These are phyloP conservation scores for Cercospora beticola DNA, from an alignment of 2,329 filamentous ascomycete species.

Conservation along the genomic window DNA sequence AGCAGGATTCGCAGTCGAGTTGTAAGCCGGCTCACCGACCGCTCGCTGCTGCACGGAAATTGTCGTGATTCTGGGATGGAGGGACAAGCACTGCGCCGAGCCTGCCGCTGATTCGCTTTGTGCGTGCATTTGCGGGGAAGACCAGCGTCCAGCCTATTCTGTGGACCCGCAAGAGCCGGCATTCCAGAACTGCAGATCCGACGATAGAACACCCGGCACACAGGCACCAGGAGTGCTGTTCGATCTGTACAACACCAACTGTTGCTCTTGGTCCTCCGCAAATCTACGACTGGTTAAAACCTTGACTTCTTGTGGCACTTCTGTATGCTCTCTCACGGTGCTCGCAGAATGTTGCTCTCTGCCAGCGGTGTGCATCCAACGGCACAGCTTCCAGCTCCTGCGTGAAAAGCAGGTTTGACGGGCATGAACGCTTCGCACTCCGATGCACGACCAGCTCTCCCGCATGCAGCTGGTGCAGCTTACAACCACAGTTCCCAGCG, in stretches of 20 bases:
- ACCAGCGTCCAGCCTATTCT: not conserved
- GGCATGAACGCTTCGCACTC: constrained; percentile 3
- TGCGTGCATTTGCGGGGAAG: constrained; percentile 3
- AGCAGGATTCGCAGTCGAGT: not conserved
- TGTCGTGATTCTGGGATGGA: not conserved
- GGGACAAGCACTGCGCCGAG: not conserved
- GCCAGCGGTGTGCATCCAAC: not conserved
- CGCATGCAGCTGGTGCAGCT: not conserved
- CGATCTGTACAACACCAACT: not conserved
- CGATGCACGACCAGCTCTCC: not conserved
- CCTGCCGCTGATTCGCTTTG: not conserved
- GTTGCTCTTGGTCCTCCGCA: not conserved
- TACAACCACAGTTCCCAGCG: not conserved
- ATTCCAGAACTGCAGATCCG: constrained; percentile 5
- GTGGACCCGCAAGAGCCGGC: not conserved
- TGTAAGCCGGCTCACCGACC: not conserved
- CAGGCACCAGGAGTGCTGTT: not conserved
- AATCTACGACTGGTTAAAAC: not conserved
- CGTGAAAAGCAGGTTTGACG: not conserved
- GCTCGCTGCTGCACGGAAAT: not conserved
- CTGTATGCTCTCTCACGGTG: not conserved
- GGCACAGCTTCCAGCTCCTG: not conserved
- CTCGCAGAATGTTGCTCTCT: not conserved
- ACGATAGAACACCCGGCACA: not conserved
- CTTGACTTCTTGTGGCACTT: not conserved